phyloP scores from a whole-genome alignment of 805 yeast species.

The Teunomyces pallodes region DNA sequence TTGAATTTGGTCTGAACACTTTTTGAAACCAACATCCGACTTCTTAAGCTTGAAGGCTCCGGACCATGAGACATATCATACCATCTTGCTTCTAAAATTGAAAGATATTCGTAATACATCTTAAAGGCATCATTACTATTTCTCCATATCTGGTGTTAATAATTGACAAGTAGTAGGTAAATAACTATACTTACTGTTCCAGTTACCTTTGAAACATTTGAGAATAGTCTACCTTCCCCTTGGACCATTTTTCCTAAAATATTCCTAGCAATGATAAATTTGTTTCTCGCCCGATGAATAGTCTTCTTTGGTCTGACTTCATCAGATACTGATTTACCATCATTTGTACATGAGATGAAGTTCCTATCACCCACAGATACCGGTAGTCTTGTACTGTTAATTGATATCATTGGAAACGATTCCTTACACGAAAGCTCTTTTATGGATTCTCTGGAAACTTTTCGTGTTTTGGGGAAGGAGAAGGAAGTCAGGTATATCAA shows the following conservation, averaged over 20 bases:
- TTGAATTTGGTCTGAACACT: background rate
- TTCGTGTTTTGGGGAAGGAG: background rate
- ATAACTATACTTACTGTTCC: constrained; percentile 1
- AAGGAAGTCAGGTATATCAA: background rate
- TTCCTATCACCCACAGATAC: too few species aligned
- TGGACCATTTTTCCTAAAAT: constrained; percentile 12
- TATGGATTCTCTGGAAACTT: background rate
- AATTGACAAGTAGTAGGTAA: background rate
- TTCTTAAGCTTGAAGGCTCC: background rate
- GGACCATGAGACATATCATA: background rate
- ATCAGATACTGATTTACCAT: background rate
- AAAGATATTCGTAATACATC: constrained; percentile 15
- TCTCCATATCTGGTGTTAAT: constrained; percentile 21
- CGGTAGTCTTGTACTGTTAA: background rate
- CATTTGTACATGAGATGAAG: background rate
- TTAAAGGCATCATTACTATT: constrained; percentile 7
- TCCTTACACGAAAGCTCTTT: background rate
- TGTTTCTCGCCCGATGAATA: constrained; percentile 14
- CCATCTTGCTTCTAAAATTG: constrained; percentile 9
- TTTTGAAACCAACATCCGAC: background rate
- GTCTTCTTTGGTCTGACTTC: background rate
- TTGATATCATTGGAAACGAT: constrained; percentile 1
- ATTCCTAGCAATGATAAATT: constrained; percentile 20
- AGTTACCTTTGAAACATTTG: constrained; percentile 12
- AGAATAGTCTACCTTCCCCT: constrained; percentile 8